phyloP scores from a whole-genome alignment of 2,329 filamentous ascomycete genomes.

The Stagonosporopsis chrysanthemi region DNA sequence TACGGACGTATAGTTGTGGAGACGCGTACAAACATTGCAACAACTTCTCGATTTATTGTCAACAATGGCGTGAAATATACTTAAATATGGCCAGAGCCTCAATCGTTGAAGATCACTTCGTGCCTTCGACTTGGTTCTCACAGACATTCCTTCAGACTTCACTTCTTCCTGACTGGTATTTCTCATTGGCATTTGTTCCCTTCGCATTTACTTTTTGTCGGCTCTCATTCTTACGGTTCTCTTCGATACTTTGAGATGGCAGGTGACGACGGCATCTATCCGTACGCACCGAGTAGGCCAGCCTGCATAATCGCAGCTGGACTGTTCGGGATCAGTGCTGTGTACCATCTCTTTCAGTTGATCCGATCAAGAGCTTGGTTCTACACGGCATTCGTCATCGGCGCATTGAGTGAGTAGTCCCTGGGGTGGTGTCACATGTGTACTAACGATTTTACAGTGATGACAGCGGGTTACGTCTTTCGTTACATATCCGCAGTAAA shows the following conservation, averaged over 20 bases:
- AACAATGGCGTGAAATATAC: background rate
- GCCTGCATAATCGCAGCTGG: constrained; percentile 21
- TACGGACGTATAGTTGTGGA: constrained; percentile 17
- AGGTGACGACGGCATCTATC: constrained; percentile 25
- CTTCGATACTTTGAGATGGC: constrained; percentile 14
- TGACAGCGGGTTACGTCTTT: constrained; percentile 28
- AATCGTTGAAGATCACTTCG: background rate
- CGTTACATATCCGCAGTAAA: constrained; percentile 29
- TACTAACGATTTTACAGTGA: constrained; percentile 25
- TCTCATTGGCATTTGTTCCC: background rate
- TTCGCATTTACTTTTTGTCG: background rate
- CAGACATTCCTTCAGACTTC: background rate
- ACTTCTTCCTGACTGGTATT: background rate
- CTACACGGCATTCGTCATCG: constrained; percentile 29
- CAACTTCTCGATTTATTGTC: background rate
- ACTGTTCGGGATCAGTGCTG: constrained; percentile 27
- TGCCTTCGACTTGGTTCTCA: background rate
- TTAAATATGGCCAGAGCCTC: constrained; percentile 4
- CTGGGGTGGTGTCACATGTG: too few relatives aligned
- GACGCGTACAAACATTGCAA: background rate
- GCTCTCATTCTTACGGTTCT: background rate
- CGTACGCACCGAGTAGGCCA: constrained; percentile 24
- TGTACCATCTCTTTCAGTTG: constrained; percentile 29
- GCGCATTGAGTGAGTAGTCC: constrained; percentile 25
- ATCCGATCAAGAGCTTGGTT: constrained; percentile 33